phyloP scores from a whole-genome alignment of 1,284 basidiomycete species.

The Fomitopsis betulina region DNA sequence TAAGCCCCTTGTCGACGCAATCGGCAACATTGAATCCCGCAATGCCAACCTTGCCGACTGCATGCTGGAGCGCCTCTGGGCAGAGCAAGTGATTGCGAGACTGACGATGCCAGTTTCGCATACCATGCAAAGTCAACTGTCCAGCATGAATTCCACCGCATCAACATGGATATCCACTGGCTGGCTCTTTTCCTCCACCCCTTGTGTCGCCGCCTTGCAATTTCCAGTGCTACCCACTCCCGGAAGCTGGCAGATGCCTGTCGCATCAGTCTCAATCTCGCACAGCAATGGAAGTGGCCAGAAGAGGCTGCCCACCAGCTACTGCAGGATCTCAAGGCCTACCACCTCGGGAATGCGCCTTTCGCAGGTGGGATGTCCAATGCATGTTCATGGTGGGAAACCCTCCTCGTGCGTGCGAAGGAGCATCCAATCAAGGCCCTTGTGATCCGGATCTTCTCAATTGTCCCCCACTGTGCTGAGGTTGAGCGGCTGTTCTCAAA shows the following conservation, averaged over 20 bases:
- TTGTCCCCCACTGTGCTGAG: constrained; percentile 25
- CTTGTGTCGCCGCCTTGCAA: constrained; percentile 24
- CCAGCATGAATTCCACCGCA: constrained; percentile 18
- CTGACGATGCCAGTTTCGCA: constrained; percentile 21
- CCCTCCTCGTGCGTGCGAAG: constrained; percentile 10
- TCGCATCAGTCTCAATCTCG: constrained; percentile 8
- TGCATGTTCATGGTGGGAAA: constrained; percentile 25
- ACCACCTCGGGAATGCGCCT: constrained; percentile 14
- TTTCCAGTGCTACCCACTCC: constrained; percentile 12
- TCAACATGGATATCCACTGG: constrained; percentile 25
- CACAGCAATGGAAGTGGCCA: constrained; percentile 20
- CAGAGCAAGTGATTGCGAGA: constrained; percentile 15
- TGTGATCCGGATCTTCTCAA: constrained; percentile 16
- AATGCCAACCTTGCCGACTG: constrained; percentile 28
- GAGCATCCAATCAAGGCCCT: constrained; percentile 21
- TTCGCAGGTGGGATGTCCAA: constrained; percentile 21
- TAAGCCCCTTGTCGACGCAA: constrained; percentile 29
- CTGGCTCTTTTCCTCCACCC: constrained; percentile 28
- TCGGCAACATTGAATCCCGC: constrained; percentile 25
- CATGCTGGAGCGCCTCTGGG: constrained; percentile 28
- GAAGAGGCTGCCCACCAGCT: constrained; percentile 10
- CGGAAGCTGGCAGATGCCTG: constrained; percentile 12
- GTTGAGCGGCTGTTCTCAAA: constrained; percentile 26
- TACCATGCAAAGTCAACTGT: constrained; percentile 19
- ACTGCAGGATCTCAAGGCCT: constrained; percentile 15